Evolutionary conservation across 2,329 filamentous ascomycete genomes (phyloP), one percentile per base, ranked within the genome.

Genomic region (Aspergillus alliaceus): DNA sequence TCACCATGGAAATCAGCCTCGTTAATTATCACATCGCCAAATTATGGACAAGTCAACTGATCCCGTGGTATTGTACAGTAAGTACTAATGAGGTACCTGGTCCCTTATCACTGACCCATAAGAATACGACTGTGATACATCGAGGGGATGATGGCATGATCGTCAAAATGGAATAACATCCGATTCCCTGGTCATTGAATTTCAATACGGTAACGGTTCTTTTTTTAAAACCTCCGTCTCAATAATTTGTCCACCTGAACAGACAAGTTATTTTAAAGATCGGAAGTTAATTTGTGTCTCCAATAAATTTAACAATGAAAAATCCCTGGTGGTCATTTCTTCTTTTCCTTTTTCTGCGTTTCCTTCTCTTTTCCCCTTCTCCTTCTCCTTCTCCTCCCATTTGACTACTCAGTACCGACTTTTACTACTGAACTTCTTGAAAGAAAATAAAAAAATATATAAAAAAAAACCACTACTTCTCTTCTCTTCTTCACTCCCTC

Each of bases 361-460:
- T 50, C 52, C 39, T 54, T 39, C 46, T 35, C 29, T 51, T 15
- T 31, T 32, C 51, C 34, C 39, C 44, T 37, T 51, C 50, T 40
- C 54, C n/a, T 50, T 34, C 25, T 29, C 56, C 27, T 22, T 35
- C 44, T 53, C 50, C 22, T 42, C 51, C 54, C 25, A 31, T n/a
- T 32, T 34, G 47, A 27, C 50, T 24, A 51, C 52, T 51, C 61
- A 62, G 51, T 53, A 55, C 55, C 37, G 20, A 56, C 20, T 44
- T 22, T 48, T 25, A 14, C 39, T 53, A 22, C 51, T 5, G 27
- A 29, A 29, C 5, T 29, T 9, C 27, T 5, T 5, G 27, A 29
- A 29, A 29, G 27, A 29, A 29, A 29, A 29, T 5, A 29, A 29
- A 29, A 29, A 29, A 29, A 29, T 9, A 29, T 5, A 29, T 5